A percentile compares a stretch with the other conserved stretches of the same genome.
phyloP scores from a whole-genome alignment of 164 flowering plant genomes.

The Macadamia integrifolia region DNA sequence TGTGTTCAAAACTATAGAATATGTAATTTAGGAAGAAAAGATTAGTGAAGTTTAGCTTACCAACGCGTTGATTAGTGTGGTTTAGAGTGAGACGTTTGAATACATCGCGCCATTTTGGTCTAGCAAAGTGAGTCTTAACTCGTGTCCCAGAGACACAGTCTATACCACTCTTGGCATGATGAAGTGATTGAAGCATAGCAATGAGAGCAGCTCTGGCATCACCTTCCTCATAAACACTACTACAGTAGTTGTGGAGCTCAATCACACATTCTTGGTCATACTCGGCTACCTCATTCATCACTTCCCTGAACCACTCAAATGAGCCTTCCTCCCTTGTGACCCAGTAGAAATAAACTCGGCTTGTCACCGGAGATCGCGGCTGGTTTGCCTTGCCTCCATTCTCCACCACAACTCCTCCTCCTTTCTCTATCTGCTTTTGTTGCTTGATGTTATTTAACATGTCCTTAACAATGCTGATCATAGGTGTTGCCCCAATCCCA shows the following conservation, averaged over 20 bases:
- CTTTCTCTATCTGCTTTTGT: slow-evolving; percentile 15
- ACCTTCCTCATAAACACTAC: slow-evolving; percentile 60
- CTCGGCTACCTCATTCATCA: slow-evolving; percentile 60
- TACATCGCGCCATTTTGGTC: slow-evolving; percentile 52
- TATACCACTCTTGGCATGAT: slow-evolving; percentile 52
- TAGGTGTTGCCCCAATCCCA: slow-evolving; percentile 91
- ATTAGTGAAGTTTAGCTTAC: slow-evolving; percentile 18
- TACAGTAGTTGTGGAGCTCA: slow-evolving; percentile 60
- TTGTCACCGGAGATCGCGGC: slow-evolving; percentile 10
- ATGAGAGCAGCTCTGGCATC: slow-evolving; percentile 64
- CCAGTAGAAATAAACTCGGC: slow-evolving; percentile 64
- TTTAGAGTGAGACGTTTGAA: slow-evolving; percentile 39
- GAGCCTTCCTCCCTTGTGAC: slow-evolving; percentile 61
- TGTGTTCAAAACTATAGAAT: too few relatives aligned
- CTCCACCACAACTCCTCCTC: slow-evolving; percentile 23
- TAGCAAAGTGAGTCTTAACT: slow-evolving; percentile 59
- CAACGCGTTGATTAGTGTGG: slow-evolving; percentile 36
- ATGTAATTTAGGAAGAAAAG: too few relatives aligned
- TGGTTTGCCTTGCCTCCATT: not conserved
- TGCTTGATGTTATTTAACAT: slow-evolving; percentile 62
- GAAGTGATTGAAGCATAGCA: slow-evolving; percentile 53
- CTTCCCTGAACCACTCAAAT: slow-evolving; percentile 61
- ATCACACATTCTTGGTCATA: slow-evolving; percentile 36
- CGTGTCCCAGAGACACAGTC: slow-evolving; percentile 56
- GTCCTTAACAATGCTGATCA: slow-evolving; percentile 89